Evolutionary conservation across 2,329 filamentous ascomycete species (phyloP).

Genomic region (Diplodia corticola): DNA sequence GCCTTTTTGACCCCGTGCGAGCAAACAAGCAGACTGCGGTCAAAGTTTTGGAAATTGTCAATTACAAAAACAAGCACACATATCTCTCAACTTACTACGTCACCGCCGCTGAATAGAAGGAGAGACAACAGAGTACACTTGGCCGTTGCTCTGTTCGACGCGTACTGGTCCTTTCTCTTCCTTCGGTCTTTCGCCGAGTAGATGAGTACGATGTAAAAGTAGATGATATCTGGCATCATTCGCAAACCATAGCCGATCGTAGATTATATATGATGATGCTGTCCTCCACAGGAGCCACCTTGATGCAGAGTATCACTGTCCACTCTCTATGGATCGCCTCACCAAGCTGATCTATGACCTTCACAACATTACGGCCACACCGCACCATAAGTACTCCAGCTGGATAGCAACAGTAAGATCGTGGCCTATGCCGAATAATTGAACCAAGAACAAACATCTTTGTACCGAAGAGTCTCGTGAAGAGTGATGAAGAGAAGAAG

Average conservation of each 20-base stretch:
- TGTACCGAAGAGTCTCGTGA: too few species aligned
- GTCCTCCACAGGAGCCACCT: background rate
- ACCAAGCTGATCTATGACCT: background rate
- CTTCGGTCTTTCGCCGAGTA: background rate
- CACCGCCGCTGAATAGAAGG: background rate
- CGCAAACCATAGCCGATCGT: background rate
- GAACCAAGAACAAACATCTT: too few species aligned
- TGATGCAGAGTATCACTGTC: background rate
- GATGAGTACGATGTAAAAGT: background rate
- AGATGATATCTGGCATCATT: background rate
- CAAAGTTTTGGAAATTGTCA: background rate
- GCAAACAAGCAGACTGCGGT: background rate
- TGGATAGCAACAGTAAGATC: background rate
- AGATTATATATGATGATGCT: background rate
- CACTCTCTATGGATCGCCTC: background rate
- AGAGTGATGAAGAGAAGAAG: too few species aligned
- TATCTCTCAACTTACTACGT: background rate
- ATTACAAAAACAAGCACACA: background rate
- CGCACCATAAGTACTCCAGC: background rate
- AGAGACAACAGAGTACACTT: too few species aligned
- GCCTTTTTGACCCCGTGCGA: background rate
- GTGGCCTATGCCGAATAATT: too few species aligned
- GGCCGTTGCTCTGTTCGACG: too few species aligned
- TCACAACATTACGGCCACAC: rapidly evolving
- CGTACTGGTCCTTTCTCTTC: background rate